Evolutionary conservation across 768 basidiomycete species (phyloP), one percentile per base, ranked within the genome.

Genomic region (Sporobolomyces roseus): DNA sequence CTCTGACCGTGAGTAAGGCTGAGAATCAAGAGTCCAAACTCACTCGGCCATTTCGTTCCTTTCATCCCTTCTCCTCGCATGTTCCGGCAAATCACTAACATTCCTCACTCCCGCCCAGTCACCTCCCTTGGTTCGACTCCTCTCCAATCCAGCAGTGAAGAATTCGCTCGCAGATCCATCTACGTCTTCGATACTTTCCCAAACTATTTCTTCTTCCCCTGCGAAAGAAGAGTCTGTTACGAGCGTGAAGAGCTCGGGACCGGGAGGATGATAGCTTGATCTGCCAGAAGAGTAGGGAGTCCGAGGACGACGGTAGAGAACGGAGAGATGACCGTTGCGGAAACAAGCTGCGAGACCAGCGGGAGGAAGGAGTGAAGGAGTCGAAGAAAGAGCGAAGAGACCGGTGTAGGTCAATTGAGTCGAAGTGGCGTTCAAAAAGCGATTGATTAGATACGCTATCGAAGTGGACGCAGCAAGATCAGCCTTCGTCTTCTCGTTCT

Each of bases 321-420:
- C 92, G 0, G 88, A 87, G 19, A 96, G 85, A 76, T 94, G 93
- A 0, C 90, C 91, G 78, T 86, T 91, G 60, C 93, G 86, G 82
- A 93, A 94, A 68, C 93, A 84, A 1, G 92, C 91, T n/a, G 88
- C 87, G 62, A 93, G 84, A 2, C 85, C 81, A 3, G 85, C 83
- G 0, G 82, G 81, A 19, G 78, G 62, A 36, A 84, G 75, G 4
- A 78, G 74, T 10, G 58, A 23, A 0, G 68, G 63, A 0, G 68
- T 49, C n/a, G 81, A 77, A 0, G 88, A 87, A 55, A 93, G 85
- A 41, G 86, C 84, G 78, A 93, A 92, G 38, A 93, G 83, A 0
- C 92, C 92, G 61, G 90, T 83, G 75, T 93, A 93, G 0, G 91
- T 93, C 63, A 94, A 78, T 75, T 96, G 93, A 3, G 90, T 90